Conservation (phyloP, 1,284 basidiomycete species). For the Pseudozyma hubeiensis region DNA sequence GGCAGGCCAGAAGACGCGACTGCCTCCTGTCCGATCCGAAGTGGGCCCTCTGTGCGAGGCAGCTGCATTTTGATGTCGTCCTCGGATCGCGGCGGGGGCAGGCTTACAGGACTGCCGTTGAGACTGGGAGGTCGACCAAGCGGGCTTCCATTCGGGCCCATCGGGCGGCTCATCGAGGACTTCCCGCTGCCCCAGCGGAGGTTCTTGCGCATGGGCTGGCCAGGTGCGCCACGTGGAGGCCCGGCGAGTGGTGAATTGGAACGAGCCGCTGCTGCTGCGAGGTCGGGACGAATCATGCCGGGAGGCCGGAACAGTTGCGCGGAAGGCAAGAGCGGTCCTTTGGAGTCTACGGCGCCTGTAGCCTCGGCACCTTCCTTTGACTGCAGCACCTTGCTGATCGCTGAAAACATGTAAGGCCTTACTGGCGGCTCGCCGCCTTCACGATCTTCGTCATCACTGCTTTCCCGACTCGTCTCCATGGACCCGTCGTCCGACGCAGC, state of each 20-base stretch:
- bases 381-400: slow-evolving; percentile 44
- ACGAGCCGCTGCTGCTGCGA: slow-evolving; percentile 41
- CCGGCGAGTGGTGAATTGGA: slow-evolving; percentile 52
- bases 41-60: slow-evolving; percentile 1
- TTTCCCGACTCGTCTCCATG: slow-evolving; percentile 29
- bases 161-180: slow-evolving; percentile 53
- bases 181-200: slow-evolving; percentile 66
- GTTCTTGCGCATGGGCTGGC: slow-evolving; percentile 65
- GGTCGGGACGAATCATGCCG: slow-evolving; percentile 29
- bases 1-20: background rate
- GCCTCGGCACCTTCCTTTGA: slow-evolving; percentile 27
- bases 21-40: slow-evolving; percentile 1
- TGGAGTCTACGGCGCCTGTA: slow-evolving; percentile 10
- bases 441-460: slow-evolving; percentile 37
- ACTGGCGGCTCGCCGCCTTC: slow-evolving; percentile 21
- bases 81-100: slow-evolving; percentile 6
- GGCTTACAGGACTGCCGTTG: slow-evolving; percentile 30
- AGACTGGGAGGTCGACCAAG: slow-evolving; percentile 27
- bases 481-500: slow-evolving; percentile 30
- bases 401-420: slow-evolving; percentile 45
- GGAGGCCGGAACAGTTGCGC: slow-evolving; percentile 34
- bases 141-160: slow-evolving; percentile 48
- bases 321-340: slow-evolving; percentile 36
- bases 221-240: slow-evolving; percentile 44
- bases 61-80: slow-evolving; percentile 12